Conservation (phyloP, 257 asterid species). For the Nicotiana obtusifolia region DNA sequence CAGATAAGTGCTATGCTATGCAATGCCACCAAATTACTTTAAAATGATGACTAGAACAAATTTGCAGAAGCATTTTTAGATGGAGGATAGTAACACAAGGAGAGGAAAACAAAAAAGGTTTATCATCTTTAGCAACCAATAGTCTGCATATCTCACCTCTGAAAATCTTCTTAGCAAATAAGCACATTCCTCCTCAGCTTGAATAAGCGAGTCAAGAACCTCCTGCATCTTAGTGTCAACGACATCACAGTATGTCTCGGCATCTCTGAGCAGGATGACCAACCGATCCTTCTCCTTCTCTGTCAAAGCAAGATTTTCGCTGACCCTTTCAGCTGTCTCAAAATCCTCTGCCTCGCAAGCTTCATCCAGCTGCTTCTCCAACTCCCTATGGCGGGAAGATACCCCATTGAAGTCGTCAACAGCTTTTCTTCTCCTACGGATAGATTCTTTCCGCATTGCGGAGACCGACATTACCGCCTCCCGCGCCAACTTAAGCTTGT, state of each 20-base stretch:
- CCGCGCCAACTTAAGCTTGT: conserved; percentile 25
- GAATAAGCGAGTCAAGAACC: conserved; percentile 29
- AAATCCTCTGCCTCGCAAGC: conserved; percentile 49
- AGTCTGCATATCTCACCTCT: conserved; percentile 19
- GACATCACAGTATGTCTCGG: conserved; percentile 29
- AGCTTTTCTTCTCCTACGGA: conserved; percentile 35
- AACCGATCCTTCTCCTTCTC: conserved; percentile 32
- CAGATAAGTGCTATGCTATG: background rate
- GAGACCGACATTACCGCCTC: conserved; percentile 26
- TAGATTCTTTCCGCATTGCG: conserved; percentile 27
- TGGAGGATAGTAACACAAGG: background rate
- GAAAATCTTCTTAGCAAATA: conserved; percentile 31
- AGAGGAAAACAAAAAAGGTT: background rate
- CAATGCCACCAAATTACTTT: background rate
- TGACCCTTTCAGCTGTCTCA: conserved; percentile 39
- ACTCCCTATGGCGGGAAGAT: conserved; percentile 22
- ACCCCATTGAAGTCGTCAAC: conserved; percentile 25
- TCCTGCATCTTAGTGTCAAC: conserved; percentile 32
- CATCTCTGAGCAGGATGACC: conserved; percentile 20
- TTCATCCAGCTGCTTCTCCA: conserved; percentile 38
- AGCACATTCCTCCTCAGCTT: conserved; percentile 38
- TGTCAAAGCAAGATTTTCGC: conserved; percentile 33
- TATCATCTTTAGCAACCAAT: background rate
- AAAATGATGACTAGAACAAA: background rate
- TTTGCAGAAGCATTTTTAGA: background rate